Evolutionary conservation across 805 yeast genomes (phyloP).

Genomic region (Candida dendrica): DNA sequence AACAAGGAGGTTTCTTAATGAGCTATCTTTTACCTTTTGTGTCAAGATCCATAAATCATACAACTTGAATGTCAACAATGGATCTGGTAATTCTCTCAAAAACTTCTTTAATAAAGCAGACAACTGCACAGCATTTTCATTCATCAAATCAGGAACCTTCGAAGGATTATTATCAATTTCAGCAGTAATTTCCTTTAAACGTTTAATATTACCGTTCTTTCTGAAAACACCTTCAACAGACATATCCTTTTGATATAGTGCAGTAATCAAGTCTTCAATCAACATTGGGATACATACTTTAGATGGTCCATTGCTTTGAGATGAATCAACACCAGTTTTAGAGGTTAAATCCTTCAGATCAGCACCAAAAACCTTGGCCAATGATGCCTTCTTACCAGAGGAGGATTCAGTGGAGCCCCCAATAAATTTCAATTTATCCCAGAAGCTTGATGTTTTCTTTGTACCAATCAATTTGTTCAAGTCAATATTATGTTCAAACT

Average conservation of each 20-base stretch:
- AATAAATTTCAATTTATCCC: slow-evolving; percentile 32
- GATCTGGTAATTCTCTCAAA: slow-evolving; percentile 87
- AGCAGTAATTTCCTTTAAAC: slow-evolving; percentile 65
- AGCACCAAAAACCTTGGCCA: slow-evolving; percentile 63
- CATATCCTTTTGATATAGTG: slow-evolving; percentile 85
- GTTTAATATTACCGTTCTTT: slow-evolving; percentile 89
- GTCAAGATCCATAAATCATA: slow-evolving; percentile 75
- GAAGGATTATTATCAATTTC: slow-evolving; percentile 69
- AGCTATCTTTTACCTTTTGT: slow-evolving; percentile 42
- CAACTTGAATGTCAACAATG: slow-evolving; percentile 68
- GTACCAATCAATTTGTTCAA: slow-evolving; percentile 21
- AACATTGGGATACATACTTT: slow-evolving; percentile 77
- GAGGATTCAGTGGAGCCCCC: slow-evolving; percentile 12
- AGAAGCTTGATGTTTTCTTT: slow-evolving; percentile 31
- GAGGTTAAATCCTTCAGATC: slow-evolving; percentile 62
- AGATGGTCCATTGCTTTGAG: slow-evolving; percentile 76
- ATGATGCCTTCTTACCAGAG: slow-evolving; percentile 12
- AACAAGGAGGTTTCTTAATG: slow-evolving; percentile 43
- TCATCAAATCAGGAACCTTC: slow-evolving; percentile 59
- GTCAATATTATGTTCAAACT: slow-evolving; percentile 32
- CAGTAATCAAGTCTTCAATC: slow-evolving; percentile 77
- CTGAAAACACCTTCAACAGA: slow-evolving; percentile 95
- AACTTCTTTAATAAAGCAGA: slow-evolving; percentile 91
- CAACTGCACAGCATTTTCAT: slow-evolving; percentile 81
- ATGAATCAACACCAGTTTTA: slow-evolving; percentile 75